Percentiles rank a stretch among this genome's conserved stretches.
Evolutionary conservation across 257 asterid species (phyloP).

Genomic region (Rubia yunnanensis): DNA sequence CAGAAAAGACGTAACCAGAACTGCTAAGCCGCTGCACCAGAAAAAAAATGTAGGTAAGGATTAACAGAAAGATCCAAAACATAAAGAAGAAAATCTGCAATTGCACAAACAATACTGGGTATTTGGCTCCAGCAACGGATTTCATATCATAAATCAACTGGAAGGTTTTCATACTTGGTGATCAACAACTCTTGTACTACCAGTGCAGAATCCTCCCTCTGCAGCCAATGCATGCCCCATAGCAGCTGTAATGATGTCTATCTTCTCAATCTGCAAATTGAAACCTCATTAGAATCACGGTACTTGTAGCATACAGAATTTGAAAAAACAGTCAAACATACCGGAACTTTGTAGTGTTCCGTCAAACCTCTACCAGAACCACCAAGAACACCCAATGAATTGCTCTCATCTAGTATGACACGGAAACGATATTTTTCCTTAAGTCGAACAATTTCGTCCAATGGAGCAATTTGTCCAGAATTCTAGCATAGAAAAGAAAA

Average conservation of each 20-base stretch:
- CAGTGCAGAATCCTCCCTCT: slow-evolving; percentile 98
- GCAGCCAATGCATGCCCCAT: slow-evolving; percentile 97
- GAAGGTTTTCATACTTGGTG: slow-evolving; percentile 59
- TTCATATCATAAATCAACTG: slow-evolving; percentile 1
- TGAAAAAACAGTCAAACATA: slow-evolving; percentile 26
- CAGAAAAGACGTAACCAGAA: background rate
- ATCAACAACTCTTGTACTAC: slow-evolving; percentile 82
- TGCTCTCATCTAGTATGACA: slow-evolving; percentile 83
- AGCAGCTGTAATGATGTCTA: slow-evolving; percentile 82
- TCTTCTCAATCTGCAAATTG: slow-evolving; percentile 62
- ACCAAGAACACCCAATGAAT: slow-evolving; percentile 91
- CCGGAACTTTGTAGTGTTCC: slow-evolving; percentile 68
- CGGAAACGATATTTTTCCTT: slow-evolving; percentile 87
- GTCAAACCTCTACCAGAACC: slow-evolving; percentile 86
- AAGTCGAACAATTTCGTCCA: slow-evolving; percentile 71
- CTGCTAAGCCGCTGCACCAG: slow-evolving; percentile 77
- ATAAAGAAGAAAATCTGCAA: background rate
- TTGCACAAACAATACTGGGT: background rate
- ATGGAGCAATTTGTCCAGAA: slow-evolving; percentile 89
- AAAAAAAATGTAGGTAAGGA: background rate
- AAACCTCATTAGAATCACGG: slow-evolving; percentile 8
- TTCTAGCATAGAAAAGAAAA: slow-evolving; percentile 39
- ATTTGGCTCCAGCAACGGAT: background rate
- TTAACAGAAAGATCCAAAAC: background rate
- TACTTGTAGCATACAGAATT: slow-evolving; percentile 14